Percentiles rank a stretch among this genome's conserved stretches.
phyloP scores from a whole-genome alignment of 306 rosid genomes.

The Lotus japonicus region DNA sequence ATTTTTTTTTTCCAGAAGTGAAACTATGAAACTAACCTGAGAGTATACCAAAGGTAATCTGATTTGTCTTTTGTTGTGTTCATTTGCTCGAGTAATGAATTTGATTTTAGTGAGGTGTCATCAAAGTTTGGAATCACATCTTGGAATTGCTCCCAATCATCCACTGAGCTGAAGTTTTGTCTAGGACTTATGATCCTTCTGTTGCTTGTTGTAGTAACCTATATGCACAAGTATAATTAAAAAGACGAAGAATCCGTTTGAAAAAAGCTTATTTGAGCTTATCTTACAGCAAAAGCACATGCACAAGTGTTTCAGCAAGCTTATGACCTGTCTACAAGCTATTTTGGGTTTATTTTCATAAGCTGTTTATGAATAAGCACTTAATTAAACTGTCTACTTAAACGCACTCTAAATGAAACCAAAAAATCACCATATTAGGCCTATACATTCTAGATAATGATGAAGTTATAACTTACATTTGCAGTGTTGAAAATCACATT shows the following conservation, averaged over 20 bases:
- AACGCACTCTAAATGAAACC: background rate
- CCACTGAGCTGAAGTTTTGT: constrained; percentile 38
- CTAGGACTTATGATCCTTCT: constrained; percentile 30
- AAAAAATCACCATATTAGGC: background rate
- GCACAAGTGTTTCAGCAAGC: too few relatives aligned
- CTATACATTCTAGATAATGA: background rate
- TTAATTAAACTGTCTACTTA: too few relatives aligned
- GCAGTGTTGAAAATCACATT: constrained; percentile 56
- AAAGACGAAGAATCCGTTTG: background rate
- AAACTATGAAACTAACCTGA: constrained; percentile 36
- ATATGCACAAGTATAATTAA: background rate
- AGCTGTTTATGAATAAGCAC: too few relatives aligned
- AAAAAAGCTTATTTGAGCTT: too few relatives aligned
- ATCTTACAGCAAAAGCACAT: too few relatives aligned
- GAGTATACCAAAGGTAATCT: constrained; percentile 69
- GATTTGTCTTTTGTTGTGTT: constrained; percentile 61
- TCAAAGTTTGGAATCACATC: constrained; percentile 43
- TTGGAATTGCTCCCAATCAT: constrained; percentile 42
- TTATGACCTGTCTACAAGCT: too few relatives aligned
- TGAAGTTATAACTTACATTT: constrained; percentile 24
- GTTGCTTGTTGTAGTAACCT: constrained; percentile 37
- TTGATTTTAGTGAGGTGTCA: constrained; percentile 34
- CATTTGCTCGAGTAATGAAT: constrained; percentile 59
- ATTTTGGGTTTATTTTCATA: too few relatives aligned
- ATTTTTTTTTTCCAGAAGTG: background rate